These are phyloP conservation scores for Bipolaris zeicola DNA, from an alignment of 2,329 filamentous ascomycete genomes.

Conservation along the genomic window DNA sequence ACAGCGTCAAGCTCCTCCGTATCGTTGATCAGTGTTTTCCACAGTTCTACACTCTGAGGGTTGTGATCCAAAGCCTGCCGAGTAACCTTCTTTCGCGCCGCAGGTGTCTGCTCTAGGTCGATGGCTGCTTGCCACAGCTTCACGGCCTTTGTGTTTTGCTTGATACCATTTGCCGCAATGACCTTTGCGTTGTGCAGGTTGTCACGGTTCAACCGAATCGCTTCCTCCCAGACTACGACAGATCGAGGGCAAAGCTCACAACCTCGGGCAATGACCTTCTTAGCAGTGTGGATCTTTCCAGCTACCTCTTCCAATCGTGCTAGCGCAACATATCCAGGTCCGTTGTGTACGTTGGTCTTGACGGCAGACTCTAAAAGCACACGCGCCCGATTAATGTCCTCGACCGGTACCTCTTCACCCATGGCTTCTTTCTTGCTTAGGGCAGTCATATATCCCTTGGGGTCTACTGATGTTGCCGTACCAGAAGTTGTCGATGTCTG, in stretches of 20 bases:
- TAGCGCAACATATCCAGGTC: slow-evolving; percentile 93
- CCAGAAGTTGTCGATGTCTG: slow-evolving; percentile 70
- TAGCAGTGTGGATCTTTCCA: slow-evolving; percentile 86
- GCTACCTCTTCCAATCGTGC: slow-evolving; percentile 91
- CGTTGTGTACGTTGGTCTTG: slow-evolving; percentile 94
- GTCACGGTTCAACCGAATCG: slow-evolving; percentile 77
- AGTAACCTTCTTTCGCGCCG: slow-evolving; percentile 90
- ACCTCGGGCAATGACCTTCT: slow-evolving; percentile 84
- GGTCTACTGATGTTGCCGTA: slow-evolving; percentile 88
- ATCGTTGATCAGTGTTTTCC: slow-evolving; percentile 96
- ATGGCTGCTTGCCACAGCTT: slow-evolving; percentile 94
- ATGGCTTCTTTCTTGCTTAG: slow-evolving; percentile 80
- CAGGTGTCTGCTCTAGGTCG: slow-evolving; percentile 80
- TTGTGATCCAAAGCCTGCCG: slow-evolving; percentile 90
- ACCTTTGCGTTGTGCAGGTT: slow-evolving; percentile 93
- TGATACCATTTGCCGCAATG: slow-evolving; percentile 90
- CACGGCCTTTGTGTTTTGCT: slow-evolving; percentile 86
- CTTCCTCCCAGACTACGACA: slow-evolving; percentile 95
- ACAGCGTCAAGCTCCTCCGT: slow-evolving; percentile 91
- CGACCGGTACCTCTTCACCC: slow-evolving; percentile 76
- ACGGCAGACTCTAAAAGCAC: slow-evolving; percentile 95
- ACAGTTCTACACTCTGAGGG: slow-evolving; percentile 92
- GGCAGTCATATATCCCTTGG: slow-evolving; percentile 93
- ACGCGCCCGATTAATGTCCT: slow-evolving; percentile 92
- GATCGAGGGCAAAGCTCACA: slow-evolving; percentile 91